A percentile compares a stretch with the other conserved stretches of the same genome.
Conservation (phyloP, 257 asterid genomes). For the Knoxia roxburghii region DNA sequence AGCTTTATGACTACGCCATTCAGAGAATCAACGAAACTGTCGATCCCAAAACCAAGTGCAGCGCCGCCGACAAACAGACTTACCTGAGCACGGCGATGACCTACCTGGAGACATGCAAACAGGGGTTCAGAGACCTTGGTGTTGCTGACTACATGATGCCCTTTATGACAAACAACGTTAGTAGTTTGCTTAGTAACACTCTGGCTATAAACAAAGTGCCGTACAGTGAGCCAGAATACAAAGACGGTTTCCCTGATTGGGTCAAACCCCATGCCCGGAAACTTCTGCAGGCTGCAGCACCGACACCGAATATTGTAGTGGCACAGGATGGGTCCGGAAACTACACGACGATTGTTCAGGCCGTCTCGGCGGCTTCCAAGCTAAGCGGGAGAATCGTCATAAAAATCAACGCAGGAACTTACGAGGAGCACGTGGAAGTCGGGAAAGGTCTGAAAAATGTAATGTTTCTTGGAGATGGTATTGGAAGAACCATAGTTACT, state of each 20-base stretch:
- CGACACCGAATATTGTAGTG: conserved; percentile 46
- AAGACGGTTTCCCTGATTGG: conserved; percentile 63
- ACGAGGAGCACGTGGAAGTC: conserved; percentile 62
- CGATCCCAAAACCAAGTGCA: conserved; percentile 37
- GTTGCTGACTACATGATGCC: conserved; percentile 38
- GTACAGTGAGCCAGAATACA: conserved; percentile 13
- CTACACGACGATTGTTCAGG: conserved; percentile 47
- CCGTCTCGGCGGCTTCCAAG: conserved; percentile 44
- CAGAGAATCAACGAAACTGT: conserved; percentile 39
- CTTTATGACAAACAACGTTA: conserved; percentile 47
- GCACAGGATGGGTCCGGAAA: conserved; percentile 46
- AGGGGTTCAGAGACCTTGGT: conserved; percentile 59
- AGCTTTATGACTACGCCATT: conserved; percentile 47
- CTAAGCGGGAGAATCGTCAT: conserved; percentile 56
- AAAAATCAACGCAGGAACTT: conserved; percentile 61
- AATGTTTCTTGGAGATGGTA: conserved; percentile 82
- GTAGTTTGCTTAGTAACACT: conserved; percentile 54
- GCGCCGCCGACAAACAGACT: conserved; percentile 24
- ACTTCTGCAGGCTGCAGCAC: conserved; percentile 42
- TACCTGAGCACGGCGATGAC: conserved; percentile 18
- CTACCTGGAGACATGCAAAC: conserved; percentile 16
- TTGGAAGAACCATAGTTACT: conserved; percentile 75
- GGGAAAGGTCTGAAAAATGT: conserved; percentile 42
- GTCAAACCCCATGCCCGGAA: conserved; percentile 55
- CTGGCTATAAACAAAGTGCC: conserved; percentile 43